Evolutionary conservation across 2,329 filamentous ascomycete species (phyloP).

Genomic region (Paecilomyces sp.): DNA sequence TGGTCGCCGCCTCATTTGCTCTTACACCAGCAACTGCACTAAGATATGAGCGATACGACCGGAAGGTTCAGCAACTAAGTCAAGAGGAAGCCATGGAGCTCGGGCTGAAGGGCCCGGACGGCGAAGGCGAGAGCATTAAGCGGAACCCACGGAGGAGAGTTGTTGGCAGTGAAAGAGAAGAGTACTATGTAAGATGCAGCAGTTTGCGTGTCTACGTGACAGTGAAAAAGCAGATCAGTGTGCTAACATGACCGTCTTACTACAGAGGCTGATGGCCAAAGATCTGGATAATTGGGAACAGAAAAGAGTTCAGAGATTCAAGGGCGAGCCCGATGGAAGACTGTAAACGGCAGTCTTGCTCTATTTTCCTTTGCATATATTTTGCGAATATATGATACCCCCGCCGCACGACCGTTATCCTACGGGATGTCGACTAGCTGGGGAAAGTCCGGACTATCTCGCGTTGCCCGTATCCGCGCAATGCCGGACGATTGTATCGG

Average conservation of each 20-base stretch:
- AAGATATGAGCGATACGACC: slow-evolving; percentile 87
- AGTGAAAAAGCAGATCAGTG: background rate
- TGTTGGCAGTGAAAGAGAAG: slow-evolving; percentile 36
- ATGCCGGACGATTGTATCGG: background rate
- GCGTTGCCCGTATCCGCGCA: background rate
- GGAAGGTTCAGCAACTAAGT: slow-evolving; percentile 76
- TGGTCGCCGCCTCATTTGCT: slow-evolving; percentile 87
- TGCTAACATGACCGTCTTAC: background rate
- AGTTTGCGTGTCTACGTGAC: background rate
- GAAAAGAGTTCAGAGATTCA: slow-evolving; percentile 81
- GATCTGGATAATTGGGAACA: slow-evolving; percentile 97
- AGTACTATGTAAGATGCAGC: slow-evolving; percentile 36
- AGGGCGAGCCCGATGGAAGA: slow-evolving; percentile 83
- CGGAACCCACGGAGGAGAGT: slow-evolving; percentile 38
- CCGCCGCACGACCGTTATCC: background rate
- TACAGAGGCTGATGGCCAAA: slow-evolving; percentile 71
- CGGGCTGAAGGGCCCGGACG: slow-evolving; percentile 55
- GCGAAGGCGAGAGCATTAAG: slow-evolving; percentile 74
- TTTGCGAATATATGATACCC: background rate
- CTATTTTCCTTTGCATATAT: background rate
- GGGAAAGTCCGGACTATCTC: background rate
- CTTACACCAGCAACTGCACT: slow-evolving; percentile 90
- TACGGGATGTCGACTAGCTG: background rate
- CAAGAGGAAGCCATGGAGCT: slow-evolving; percentile 82
- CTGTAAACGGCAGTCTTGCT: slow-evolving; percentile 41